Evolutionary conservation across 805 yeast genomes (phyloP).

Genomic region (Schwanniomyces sp.): DNA sequence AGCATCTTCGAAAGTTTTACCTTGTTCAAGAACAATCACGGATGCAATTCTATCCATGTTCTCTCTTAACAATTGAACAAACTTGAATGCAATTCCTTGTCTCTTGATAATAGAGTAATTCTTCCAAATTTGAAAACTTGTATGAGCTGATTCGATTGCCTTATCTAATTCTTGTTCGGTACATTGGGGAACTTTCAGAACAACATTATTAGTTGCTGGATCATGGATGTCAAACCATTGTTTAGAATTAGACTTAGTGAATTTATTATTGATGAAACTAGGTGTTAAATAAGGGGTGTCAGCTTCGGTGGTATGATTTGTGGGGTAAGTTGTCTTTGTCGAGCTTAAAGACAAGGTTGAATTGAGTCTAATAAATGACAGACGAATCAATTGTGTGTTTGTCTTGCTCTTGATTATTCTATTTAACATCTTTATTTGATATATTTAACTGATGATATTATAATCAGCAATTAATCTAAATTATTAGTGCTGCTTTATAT

Average conservation of each 20-base stretch:
- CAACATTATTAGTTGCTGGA: constrained; percentile 70
- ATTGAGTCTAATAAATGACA: not conserved
- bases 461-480: not conserved
- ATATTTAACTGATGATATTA: not conserved
- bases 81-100: constrained; percentile 71
- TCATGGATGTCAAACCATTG: constrained; percentile 71
- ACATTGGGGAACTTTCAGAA: constrained; percentile 70
- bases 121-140: constrained; percentile 61
- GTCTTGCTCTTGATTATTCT: not conserved
- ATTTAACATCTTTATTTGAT: not conserved
- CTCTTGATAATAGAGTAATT: constrained; percentile 58
- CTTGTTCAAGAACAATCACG: constrained; percentile 50
- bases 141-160: constrained; percentile 64
- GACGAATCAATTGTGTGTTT: not conserved
- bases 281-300: constrained; percentile 52
- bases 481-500: not conserved
- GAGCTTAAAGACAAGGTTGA: constrained; percentile 25
- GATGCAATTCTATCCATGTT: constrained; percentile 71
- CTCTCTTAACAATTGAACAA: constrained; percentile 59
- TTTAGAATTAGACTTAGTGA: constrained; percentile 48
- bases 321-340: constrained; percentile 39
- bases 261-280: constrained; percentile 50
- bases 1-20: constrained; percentile 75
- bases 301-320: constrained; percentile 31
- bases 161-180: constrained; percentile 63